phyloP scores from a whole-genome alignment of 257 asterid genomes.

The Osmanthus fragrans region DNA sequence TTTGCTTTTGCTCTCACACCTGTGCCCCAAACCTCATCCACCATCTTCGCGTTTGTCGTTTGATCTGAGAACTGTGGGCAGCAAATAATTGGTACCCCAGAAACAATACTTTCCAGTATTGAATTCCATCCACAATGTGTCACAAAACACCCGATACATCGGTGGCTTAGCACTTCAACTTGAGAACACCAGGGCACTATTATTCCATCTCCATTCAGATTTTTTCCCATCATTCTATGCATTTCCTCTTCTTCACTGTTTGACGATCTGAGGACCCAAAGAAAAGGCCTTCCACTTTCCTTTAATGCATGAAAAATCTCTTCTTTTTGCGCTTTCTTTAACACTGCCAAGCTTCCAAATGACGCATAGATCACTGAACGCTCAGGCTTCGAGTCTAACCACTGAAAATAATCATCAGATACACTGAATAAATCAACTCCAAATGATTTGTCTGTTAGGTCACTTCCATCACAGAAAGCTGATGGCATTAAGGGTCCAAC shows the following conservation, averaged over 20 bases:
- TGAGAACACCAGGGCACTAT: conserved; percentile 66
- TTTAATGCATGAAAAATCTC: conserved; percentile 47
- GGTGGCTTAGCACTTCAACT: conserved; percentile 47
- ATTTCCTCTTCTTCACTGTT: conserved; percentile 32
- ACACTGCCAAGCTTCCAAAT: conserved; percentile 49
- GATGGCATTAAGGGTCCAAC: conserved; percentile 63
- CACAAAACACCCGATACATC: conserved; percentile 52
- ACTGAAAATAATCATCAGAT: conserved; percentile 33
- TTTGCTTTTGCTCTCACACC: conserved; percentile 49
- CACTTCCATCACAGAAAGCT: conserved; percentile 37
- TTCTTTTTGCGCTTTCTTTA: conserved; percentile 39
- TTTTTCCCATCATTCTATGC: conserved; percentile 20
- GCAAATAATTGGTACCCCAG: conserved; percentile 56
- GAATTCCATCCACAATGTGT: conserved; percentile 84
- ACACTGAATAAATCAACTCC: conserved; percentile 46
- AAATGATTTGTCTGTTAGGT: conserved; percentile 37
- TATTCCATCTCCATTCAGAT: conserved; percentile 36
- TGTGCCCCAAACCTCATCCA: conserved; percentile 62
- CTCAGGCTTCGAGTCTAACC: conserved; percentile 43
- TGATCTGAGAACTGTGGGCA: conserved; percentile 60
- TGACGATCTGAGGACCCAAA: conserved; percentile 45
- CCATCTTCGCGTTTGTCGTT: conserved; percentile 49
- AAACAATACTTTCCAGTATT: conserved; percentile 44
- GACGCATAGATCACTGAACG: conserved; percentile 56
- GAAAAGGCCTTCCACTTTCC: conserved; percentile 38